A percentile compares a stretch with the other conserved stretches of the same genome.
Conservation (phyloP, 805 yeast genomes). For the Citeromyces matritensis region DNA sequence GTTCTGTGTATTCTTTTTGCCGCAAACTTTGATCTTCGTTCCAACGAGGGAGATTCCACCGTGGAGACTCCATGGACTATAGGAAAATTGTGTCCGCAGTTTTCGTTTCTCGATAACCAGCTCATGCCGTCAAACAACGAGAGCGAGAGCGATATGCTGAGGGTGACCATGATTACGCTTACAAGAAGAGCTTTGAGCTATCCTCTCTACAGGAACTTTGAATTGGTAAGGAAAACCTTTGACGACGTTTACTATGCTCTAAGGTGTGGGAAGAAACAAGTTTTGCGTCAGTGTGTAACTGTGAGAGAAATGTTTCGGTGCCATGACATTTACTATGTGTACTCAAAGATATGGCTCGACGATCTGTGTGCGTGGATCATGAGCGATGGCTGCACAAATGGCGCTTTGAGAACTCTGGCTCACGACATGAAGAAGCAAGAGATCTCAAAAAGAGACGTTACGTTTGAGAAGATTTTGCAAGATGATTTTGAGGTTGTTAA, state of each 20-base stretch:
- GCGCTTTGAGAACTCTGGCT: slow-evolving; percentile 44
- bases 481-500: slow-evolving; percentile 6
- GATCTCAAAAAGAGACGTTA: slow-evolving; percentile 28
- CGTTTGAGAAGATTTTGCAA: slow-evolving; percentile 33
- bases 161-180: slow-evolving; percentile 42
- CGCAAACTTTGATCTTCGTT: slow-evolving; percentile 60
- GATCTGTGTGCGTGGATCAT: slow-evolving; percentile 70
- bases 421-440: slow-evolving; percentile 39
- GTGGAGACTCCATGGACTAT: slow-evolving; percentile 91
- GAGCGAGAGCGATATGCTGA: slow-evolving; percentile 22
- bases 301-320: slow-evolving; percentile 61
- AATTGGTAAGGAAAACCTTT: slow-evolving; percentile 50
- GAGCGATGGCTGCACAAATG: slow-evolving; percentile 42
- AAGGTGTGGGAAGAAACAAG: slow-evolving; percentile 51
- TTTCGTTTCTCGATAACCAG: slow-evolving; percentile 55
- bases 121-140: slow-evolving; percentile 20
- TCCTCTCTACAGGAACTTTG: slow-evolving; percentile 68
- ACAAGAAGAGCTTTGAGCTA: slow-evolving; percentile 61
- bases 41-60: slow-evolving; percentile 54
- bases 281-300: slow-evolving; percentile 44
- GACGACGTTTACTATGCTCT: slow-evolving; percentile 54
- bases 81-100: slow-evolving; percentile 74
- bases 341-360: slow-evolving; percentile 61
- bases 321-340: slow-evolving; percentile 77
- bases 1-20: slow-evolving; percentile 58